phyloP scores from a whole-genome alignment of 306 rosid genomes.

The Rosa chinensis region DNA sequence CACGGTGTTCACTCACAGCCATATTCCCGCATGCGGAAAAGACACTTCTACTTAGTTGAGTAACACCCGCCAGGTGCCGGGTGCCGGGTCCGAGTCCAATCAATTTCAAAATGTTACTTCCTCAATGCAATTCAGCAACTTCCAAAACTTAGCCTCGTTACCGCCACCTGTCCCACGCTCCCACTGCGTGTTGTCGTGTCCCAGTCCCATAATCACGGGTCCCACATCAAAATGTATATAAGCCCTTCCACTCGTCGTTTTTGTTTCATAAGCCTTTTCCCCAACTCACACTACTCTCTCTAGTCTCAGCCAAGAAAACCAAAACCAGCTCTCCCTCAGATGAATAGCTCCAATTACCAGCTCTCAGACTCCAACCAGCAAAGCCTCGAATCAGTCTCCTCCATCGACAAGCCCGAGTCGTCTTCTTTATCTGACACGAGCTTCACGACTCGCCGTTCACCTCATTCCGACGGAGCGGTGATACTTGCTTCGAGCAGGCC shows the following conservation, averaged over 20 bases:
- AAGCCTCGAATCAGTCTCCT: not conserved
- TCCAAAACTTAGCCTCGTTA: not conserved
- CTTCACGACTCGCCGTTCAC: not conserved
- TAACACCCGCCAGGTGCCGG: too few relatives aligned
- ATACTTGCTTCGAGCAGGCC: conserved; percentile 55
- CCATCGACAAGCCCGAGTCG: conserved; percentile 7
- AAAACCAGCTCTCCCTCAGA: not conserved
- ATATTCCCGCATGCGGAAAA: too few relatives aligned
- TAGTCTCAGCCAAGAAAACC: not conserved
- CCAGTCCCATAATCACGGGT: not conserved
- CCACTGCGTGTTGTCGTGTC: not conserved
- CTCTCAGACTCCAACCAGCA: not conserved
- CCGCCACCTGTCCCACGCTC: not conserved
- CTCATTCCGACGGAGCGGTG: conserved; percentile 44
- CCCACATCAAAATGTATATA: not conserved
- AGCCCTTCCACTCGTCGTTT: not conserved
- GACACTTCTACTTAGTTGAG: too few relatives aligned
- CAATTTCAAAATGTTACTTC: too few relatives aligned
- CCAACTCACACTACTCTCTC: not conserved
- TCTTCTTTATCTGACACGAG: conserved; percentile 25
- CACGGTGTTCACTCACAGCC: too few relatives aligned
- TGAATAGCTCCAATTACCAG: not conserved
- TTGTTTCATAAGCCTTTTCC: not conserved
- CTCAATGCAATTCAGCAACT: too few relatives aligned
- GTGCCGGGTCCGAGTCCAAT: too few relatives aligned